Evolutionary conservation across 768 basidiomycete genomes (phyloP).

Genomic region (Boletus huronensis): DNA sequence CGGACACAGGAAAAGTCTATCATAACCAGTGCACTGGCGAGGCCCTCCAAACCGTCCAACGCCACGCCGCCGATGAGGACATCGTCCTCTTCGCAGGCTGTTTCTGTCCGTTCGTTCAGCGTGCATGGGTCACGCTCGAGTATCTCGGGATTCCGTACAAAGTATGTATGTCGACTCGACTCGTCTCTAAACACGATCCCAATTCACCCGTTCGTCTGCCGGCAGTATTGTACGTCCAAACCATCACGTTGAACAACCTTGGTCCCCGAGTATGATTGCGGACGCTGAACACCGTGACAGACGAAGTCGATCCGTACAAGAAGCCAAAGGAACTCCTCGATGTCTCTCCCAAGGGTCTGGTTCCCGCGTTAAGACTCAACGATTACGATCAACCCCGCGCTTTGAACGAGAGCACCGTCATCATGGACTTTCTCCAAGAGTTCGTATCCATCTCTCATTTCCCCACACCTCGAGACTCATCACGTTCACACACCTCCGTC

Average conservation of each 20-base stretch:
- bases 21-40: slow-evolving; percentile 42
- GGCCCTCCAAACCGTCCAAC: slow-evolving; percentile 55
- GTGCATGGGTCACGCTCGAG: slow-evolving; percentile 76
- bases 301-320: slow-evolving; percentile 80
- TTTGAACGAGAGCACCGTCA: slow-evolving; percentile 77
- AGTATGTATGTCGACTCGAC: slow-evolving; percentile 37
- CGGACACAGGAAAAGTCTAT: slow-evolving; percentile 40
- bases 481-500: neutral
- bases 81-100: slow-evolving; percentile 70
- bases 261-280: neutral
- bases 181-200: neutral
- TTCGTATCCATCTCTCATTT: slow-evolving; percentile 28
- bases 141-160: slow-evolving; percentile 68
- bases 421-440: slow-evolving; percentile 79
- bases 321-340: slow-evolving; percentile 79
- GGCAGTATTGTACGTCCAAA: slow-evolving; percentile 38
- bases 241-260: neutral
- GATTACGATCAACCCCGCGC: slow-evolving; percentile 52
- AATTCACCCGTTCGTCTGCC: neutral
- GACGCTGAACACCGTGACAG: slow-evolving; percentile 32
- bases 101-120: slow-evolving; percentile 81
- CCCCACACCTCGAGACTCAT: neutral
- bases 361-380: slow-evolving; percentile 64
- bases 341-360: slow-evolving; percentile 77
- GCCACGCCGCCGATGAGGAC: slow-evolving; percentile 44